A percentile compares a stretch with the other conserved stretches of the same genome.
These are phyloP conservation scores for Russula olivacea DNA, from an alignment of 768 basidiomycete species.

Conservation along the genomic window DNA sequence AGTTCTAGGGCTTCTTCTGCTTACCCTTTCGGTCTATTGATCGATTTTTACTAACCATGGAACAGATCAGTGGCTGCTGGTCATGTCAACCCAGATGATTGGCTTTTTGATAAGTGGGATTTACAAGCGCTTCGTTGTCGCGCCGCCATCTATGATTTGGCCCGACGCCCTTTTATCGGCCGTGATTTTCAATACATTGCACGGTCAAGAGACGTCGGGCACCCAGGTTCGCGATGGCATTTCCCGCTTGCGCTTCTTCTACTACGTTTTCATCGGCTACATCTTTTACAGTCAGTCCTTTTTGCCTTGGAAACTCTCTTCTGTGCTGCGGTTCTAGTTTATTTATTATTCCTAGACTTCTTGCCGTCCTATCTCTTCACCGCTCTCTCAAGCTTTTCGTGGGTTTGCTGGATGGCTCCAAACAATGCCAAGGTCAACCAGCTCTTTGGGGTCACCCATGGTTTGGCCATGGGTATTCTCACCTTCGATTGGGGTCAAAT, in stretches of 20 bases:
- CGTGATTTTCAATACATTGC: conserved; percentile 43
- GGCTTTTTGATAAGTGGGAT: conserved; percentile 42
- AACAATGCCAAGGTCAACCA: conserved; percentile 65
- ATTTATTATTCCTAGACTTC: not conserved
- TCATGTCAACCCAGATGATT: conserved; percentile 40
- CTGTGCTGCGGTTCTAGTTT: not conserved
- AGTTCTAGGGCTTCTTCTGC: not conserved
- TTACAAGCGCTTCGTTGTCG: conserved; percentile 41
- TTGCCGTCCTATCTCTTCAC: conserved; percentile 19
- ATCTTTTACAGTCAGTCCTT: conserved; percentile 50
- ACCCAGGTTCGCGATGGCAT: conserved; percentile 43
- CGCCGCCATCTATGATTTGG: conserved; percentile 44
- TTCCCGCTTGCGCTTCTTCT: conserved; percentile 49
- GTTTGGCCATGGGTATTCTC: conserved; percentile 55
- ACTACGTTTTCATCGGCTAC: conserved; percentile 36
- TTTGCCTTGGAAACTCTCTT: conserved; percentile 52
- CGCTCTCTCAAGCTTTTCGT: conserved; percentile 36
- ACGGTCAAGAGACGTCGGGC: conserved; percentile 37
- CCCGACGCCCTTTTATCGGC: conserved; percentile 39
- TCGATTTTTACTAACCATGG: not conserved
- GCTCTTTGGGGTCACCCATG: conserved; percentile 54
- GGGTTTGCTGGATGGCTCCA: conserved; percentile 65
- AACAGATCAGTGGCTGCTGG: conserved; percentile 35
- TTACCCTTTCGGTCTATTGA: not conserved
- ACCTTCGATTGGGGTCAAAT: conserved; percentile 83